phyloP scores from a whole-genome alignment of 345 rosid genomes.

The Brassica carinata region DNA sequence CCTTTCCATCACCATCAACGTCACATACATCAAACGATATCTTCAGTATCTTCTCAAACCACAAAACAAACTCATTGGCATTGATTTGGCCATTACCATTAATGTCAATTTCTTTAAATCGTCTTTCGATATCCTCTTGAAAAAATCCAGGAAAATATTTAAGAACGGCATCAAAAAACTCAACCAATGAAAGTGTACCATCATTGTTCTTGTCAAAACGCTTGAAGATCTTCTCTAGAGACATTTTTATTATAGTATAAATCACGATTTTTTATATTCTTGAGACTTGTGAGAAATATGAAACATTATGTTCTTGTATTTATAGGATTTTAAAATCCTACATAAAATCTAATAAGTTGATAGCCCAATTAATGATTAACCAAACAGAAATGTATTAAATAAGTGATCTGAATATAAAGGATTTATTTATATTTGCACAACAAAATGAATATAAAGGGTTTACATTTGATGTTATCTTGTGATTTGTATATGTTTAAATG shows the following conservation, averaged over 20 bases:
- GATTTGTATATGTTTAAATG: background rate
- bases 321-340: background rate
- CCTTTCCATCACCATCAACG: slow-evolving; percentile 21
- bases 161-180: too few relatives aligned
- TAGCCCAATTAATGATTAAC: background rate
- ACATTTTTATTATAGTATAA: too few relatives aligned
- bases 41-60: slow-evolving; percentile 15
- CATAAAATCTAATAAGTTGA: too few relatives aligned
- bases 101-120: too few relatives aligned
- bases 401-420: background rate
- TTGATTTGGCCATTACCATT: slow-evolving; percentile 18
- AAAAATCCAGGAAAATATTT: too few relatives aligned
- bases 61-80: background rate
- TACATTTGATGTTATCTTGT: background rate
- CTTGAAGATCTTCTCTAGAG: too few relatives aligned
- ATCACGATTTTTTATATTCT: too few relatives aligned
- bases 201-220: too few relatives aligned
- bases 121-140: too few relatives aligned
- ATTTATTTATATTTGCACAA: too few relatives aligned
- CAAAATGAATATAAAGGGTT: background rate
- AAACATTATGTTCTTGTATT: background rate
- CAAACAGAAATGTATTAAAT: too few relatives aligned
- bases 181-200: too few relatives aligned
- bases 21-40: slow-evolving; percentile 9
- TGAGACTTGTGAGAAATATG: background rate